Evolutionary conservation across 768 basidiomycete species (phyloP), one percentile per base, ranked within the genome.

Genomic region (Suillus subalutaceus): DNA sequence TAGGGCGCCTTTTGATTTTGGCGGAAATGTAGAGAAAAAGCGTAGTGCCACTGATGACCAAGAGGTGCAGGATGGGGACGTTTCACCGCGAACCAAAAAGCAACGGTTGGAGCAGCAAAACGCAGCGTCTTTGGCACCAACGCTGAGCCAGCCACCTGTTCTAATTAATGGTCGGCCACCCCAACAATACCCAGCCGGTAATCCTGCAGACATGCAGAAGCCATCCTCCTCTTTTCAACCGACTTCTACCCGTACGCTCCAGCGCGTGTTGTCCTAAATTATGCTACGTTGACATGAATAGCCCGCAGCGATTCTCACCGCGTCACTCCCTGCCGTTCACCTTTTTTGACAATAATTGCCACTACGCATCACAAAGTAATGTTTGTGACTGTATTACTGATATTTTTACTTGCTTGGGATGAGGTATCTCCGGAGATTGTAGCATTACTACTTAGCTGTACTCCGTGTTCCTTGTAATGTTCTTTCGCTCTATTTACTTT

Each of bases 121-220:
- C 9, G 32, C 63, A 1, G 40, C 15, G 41, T 62, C 20, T 63
- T 64, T 6, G 65, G 35, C 23, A 38, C 56, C 66, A 7, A 10
- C 46, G 6, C 10, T 73, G 16, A 62, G 52, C 55, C 48, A 53
- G 4, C 66, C 77, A 16, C 63, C 71, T 64, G 56, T 69, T 30
- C 58, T 74, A 60, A 60, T 78, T 44, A 74, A 75, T 20, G 75
- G 77, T 41, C 78, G 69, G 38, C 72, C 74, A 53, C 75, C 77
- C 50, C 74, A 74, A 23, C 77, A 77, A 55, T 75, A 68, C 55
- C 72, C 75, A 9, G 70, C 74, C 4, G 77, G 77, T 10, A 69
- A 43, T 38, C 69, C 63, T 41, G 26, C 58, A 41, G 40, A 60
- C 8, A 60, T 26, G 58, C 40, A 41, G 26, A 26, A 41, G 32